A percentile compares a stretch with the other conserved stretches of the same genome.
These are phyloP conservation scores for Phyllosticta citrichinensis DNA, from an alignment of 2,329 filamentous ascomycete species.

Conservation along the genomic window DNA sequence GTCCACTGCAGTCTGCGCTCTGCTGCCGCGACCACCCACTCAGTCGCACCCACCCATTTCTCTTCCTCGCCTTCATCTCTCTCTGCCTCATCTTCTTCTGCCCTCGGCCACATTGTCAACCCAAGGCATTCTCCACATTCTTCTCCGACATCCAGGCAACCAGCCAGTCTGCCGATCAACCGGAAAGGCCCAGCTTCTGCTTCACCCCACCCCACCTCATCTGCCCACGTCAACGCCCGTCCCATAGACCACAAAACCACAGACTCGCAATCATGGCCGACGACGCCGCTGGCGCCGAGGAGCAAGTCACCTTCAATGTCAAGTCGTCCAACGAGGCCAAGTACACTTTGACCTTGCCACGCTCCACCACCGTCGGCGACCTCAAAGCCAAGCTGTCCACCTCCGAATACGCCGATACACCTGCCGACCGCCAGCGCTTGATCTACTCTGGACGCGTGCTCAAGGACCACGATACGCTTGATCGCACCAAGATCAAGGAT, in stretches of 20 bases:
- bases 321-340: constrained; percentile 91
- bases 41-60: too few species aligned
- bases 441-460: constrained; percentile 97
- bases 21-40: too few species aligned
- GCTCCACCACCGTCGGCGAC: constrained; percentile 67
- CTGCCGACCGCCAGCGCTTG: constrained; percentile 78
- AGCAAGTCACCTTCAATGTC: constrained; percentile 88
- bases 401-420: constrained; percentile 74
- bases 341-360: constrained; percentile 70
- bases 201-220: neutral
- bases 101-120: neutral
- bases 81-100: neutral
- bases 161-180: neutral
- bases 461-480: constrained; percentile 83
- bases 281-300: constrained; percentile 49
- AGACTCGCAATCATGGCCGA: constrained; percentile 49
- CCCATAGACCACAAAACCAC: constrained; percentile 1
- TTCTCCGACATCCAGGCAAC: neutral
- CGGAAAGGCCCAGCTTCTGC: too few species aligned
- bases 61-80: neutral
- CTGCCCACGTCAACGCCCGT: constrained; percentile 6
- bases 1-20: too few species aligned
- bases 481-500: constrained; percentile 86
- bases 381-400: constrained; percentile 82
- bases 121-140: neutral